Base-by-base conservation (phyloP, 1,139 yeast species). In the Arxiozyma telluris region DNA sequence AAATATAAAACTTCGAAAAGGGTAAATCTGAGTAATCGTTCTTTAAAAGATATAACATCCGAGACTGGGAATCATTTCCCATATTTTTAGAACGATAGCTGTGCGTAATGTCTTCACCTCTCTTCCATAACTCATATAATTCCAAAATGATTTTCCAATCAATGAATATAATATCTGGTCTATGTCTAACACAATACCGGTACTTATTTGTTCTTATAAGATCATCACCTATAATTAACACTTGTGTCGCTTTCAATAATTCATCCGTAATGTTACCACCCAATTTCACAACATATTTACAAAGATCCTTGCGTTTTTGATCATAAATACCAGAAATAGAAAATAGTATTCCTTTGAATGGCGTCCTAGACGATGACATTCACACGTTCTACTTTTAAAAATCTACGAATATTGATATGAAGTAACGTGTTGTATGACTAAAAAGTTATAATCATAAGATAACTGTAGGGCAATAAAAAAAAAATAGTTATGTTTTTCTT, bases 241-340 rank as follows among this genome's bases (percentile, higher is more conserved):
- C 69, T 43, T 66, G 63, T 3, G 61, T 66, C 34, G 58, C 58
- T 39, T 61, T 58, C 7, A 69, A 64, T 43, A 68, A 53, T 52
- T 68, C 67, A 23, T 59, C 61, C 21, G 65, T 59, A 42, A 55
- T 62, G 22, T 54, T 52, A 17, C 71, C 71, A 42, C 71, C 71
- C n/a, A 68, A 57, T 55, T 66, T 66, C 9, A 61, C 50, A 30
- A 67, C 60, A 51, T 58, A 62, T 52, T 61, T 61, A 6, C 62
- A 56, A 12, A 64, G 49, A 9, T 52, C 41, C 25, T 59, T 61
- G 11, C 59, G 54, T 9, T 55, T 41, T 11, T 57, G 66, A 51
- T 59, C 58, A 11, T 56, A 54, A 34, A 67, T 52, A 27, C 64
- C 69, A 8, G 71, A 65, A 20, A 67, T 66, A 52, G 70, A 66